Evolutionary conservation across 139 green algal genomes (phyloP).

Genomic region (Volvox reticuliferus): DNA sequence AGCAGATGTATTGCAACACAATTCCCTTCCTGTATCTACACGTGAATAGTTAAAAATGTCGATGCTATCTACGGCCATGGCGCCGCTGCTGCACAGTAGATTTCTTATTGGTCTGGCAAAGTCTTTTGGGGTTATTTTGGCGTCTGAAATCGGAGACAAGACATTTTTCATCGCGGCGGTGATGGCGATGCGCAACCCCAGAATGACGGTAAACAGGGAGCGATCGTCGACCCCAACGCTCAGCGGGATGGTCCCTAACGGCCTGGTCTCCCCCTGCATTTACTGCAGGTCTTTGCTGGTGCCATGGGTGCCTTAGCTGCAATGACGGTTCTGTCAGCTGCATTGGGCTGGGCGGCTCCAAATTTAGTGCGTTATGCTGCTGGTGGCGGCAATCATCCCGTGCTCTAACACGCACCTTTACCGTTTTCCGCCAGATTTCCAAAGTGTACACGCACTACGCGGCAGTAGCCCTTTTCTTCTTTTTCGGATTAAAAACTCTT

Average conservation of each 20-base stretch:
- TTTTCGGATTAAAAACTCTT: conserved; percentile 89
- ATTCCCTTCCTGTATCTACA: neutral
- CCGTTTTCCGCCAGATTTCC: conserved; percentile 75
- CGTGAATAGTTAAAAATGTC: conserved; percentile 6
- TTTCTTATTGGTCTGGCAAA: conserved; percentile 36
- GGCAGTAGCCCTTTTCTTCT: conserved; percentile 90
- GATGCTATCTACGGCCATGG: neutral
- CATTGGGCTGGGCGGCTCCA: conserved; percentile 89
- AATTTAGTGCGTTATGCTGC: conserved; percentile 76
- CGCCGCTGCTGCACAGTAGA: conserved; percentile 13
- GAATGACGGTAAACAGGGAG: conserved; percentile 62
- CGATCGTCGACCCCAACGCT: neutral
- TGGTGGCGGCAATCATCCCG: conserved; percentile 18
- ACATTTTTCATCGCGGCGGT: conserved; percentile 98
- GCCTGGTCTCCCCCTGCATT: neutral
- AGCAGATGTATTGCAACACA: too few relatives aligned
- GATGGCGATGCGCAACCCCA: conserved; percentile 88
- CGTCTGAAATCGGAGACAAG: conserved; percentile 94
- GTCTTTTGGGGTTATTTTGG: conserved; percentile 74
- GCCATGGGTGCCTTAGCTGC: conserved; percentile 84
- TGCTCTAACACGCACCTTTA: neutral
- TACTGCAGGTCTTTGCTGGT: conserved; percentile 86
- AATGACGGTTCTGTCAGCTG: conserved; percentile 94
- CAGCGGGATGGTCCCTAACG: neutral
- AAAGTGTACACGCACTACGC: conserved; percentile 91